Percentiles rank a stretch among this genome's conserved stretches.
Conservation (phyloP, 805 yeast species). For the Kodamaea kakaduensis region DNA sequence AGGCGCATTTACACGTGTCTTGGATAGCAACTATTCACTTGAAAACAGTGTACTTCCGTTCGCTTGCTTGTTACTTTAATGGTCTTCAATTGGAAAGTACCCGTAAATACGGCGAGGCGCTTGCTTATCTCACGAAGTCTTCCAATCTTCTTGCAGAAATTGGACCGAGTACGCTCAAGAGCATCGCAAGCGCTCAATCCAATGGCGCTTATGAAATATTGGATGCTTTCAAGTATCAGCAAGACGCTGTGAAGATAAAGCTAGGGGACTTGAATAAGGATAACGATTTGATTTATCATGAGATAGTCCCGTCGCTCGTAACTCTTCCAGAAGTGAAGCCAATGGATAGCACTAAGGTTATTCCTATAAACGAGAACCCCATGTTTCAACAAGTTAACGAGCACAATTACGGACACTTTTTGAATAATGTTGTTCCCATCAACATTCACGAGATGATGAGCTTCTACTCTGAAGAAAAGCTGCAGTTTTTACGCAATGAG, state of each 20-base stretch:
- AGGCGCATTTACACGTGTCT: conserved; percentile 29
- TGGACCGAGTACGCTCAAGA: conserved; percentile 25
- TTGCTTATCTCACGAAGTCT: conserved; percentile 59
- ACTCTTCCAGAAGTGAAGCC: conserved; percentile 63
- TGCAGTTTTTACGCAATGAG: conserved; percentile 67
- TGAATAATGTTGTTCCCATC: conserved; percentile 78
- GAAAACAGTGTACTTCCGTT: conserved; percentile 52
- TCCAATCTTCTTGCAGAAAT: conserved; percentile 35
- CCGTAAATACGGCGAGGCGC: conserved; percentile 69
- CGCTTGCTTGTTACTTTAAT: conserved; percentile 59
- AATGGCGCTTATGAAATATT: conserved; percentile 33
- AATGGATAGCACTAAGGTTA: conserved; percentile 62
- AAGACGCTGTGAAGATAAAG: conserved; percentile 36
- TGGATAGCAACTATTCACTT: conserved; percentile 54
- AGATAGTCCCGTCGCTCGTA: conserved; percentile 57
- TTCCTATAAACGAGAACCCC: conserved; percentile 46
- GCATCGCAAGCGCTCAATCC: conserved; percentile 16
- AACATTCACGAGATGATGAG: conserved; percentile 85
- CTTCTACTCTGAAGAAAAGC: conserved; percentile 85
- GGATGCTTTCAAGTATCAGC: conserved; percentile 40
- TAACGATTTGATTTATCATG: conserved; percentile 88
- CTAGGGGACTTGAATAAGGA: conserved; percentile 59
- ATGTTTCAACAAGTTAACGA: conserved; percentile 42
- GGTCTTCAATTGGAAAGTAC: conserved; percentile 51
- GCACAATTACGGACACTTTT: conserved; percentile 48